Conservation (phyloP, 2,329 filamentous ascomycete species). For the Alternaria sp. region DNA sequence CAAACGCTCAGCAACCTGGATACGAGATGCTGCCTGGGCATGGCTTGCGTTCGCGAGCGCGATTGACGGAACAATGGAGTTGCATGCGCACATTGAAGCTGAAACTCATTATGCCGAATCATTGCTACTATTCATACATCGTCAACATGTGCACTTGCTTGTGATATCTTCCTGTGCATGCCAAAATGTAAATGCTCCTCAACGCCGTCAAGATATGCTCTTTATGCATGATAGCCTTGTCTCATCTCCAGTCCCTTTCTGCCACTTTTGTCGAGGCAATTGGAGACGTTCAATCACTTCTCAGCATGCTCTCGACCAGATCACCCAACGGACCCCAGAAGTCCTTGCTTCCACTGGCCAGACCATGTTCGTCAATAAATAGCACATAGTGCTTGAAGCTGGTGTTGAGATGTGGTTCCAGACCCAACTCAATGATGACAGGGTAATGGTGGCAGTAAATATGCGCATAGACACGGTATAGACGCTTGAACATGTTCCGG, state of each 20-base stretch:
- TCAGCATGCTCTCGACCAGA: constrained; percentile 96
- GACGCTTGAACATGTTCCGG: constrained; percentile 99
- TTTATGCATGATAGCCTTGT: background rate
- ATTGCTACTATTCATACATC: constrained; percentile 27
- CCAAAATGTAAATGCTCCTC: background rate
- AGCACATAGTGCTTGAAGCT: constrained; percentile 99
- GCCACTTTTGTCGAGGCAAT: background rate
- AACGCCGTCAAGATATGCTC: constrained; percentile 16
- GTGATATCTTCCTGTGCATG: constrained; percentile 13
- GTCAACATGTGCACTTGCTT: constrained; percentile 20
- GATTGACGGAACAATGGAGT: background rate
- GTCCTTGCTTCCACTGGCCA: constrained; percentile 88
- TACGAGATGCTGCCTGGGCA: background rate
- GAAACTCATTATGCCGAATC: background rate
- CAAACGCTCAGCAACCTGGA: constrained; percentile 1
- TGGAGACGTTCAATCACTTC: constrained; percentile 69
- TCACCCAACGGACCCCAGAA: constrained; percentile 97
- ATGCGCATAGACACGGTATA: constrained; percentile 97
- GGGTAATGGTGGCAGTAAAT: constrained; percentile 99
- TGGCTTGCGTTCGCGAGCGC: background rate
- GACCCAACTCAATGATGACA: constrained; percentile 90
- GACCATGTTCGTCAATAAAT: constrained; percentile 94
- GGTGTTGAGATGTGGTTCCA: constrained; percentile 97
- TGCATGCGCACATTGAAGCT: background rate
- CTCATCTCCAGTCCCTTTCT: background rate